Conservation (phyloP, 2,329 filamentous ascomycete species). For the Colletotrichum karsti region DNA sequence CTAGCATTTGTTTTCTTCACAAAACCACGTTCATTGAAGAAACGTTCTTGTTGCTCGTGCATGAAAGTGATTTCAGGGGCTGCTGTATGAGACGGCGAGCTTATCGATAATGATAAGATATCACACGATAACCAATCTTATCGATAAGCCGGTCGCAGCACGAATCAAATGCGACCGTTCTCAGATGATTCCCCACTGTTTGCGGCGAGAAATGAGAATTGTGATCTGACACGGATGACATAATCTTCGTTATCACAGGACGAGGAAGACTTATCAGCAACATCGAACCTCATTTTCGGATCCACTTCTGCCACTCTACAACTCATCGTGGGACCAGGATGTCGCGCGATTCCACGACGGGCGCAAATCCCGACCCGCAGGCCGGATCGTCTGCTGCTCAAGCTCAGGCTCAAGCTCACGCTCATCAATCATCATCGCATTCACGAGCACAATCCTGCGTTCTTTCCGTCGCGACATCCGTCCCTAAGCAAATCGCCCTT, state of each 20-base stretch:
- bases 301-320: conserved; percentile 1
- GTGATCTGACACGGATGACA: neutral
- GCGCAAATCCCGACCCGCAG: conserved; percentile 2
- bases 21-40: no score
- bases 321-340: conserved; percentile 14
- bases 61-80: no score
- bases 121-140: neutral
- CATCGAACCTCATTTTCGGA: neutral
- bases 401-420: neutral
- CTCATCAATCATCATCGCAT: neutral
- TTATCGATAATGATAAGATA: neutral
- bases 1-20: no score
- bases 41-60: no score
- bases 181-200: neutral
- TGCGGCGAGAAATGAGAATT: neutral
- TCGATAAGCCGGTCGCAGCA: neutral
- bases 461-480: neutral
- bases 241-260: conserved; percentile 5
- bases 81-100: neutral
- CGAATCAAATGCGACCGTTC: neutral
- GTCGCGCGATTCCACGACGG: conserved; percentile 10
- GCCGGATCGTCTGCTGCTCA: neutral
- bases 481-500: conserved; percentile 32
- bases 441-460: neutral
- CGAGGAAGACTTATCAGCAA: neutral